Base-by-base conservation (phyloP, 2,329 filamentous ascomycete species). In the Ceratocystis variospora region DNA sequence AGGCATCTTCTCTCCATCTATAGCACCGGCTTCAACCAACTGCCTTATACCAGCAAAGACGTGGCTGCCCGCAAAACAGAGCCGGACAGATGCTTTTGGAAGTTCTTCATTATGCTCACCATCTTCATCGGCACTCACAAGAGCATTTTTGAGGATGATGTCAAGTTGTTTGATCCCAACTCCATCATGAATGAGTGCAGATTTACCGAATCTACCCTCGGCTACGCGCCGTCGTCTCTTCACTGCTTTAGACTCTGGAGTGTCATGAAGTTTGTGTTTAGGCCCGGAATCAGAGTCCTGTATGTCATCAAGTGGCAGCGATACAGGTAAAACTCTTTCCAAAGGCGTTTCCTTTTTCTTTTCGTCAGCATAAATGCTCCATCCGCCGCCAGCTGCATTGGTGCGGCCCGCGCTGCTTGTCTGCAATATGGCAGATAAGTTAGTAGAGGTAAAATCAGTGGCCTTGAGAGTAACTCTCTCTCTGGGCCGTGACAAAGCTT, bases 41-140 rank as follows among this genome's bases (percentile, higher is more conserved):
- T 87, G 84, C 61, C 89, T 81, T 28, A 96, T 80, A 0, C 91
- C 91, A 0, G 87, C 86, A 76, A 95, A 93, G 2, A 96, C 85
- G 73, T 96, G 89, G 0, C 81, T 75, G 0, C 91, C 91, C 48
- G 86, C 82, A 69, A 96, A 88, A 0, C 83, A 85, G 8, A 96
- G 75, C 22, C 81, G 80, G 19, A 89, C 76, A 0, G 85, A 85
- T n/a, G 77, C 76, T 80, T 25, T 61, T 7, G 33, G 22, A 17
- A 10, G 7, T 33, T 63, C 63, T 7, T 22, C n/a, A 0, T 68
- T 63, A 5, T 71, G 15, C 5, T 48, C 28, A 8, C 19, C 37
- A 8, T 65, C 31, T 12, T 15, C 48, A 31, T 46, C 25, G 15
- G 12, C 37, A 15, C 12, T 15, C 6, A 50, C 28, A 4, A 22